Percentiles rank a stretch among this genome's conserved stretches.
Evolutionary conservation across 1,284 basidiomycete genomes (phyloP).

Genomic region (Austroboletus niveus): DNA sequence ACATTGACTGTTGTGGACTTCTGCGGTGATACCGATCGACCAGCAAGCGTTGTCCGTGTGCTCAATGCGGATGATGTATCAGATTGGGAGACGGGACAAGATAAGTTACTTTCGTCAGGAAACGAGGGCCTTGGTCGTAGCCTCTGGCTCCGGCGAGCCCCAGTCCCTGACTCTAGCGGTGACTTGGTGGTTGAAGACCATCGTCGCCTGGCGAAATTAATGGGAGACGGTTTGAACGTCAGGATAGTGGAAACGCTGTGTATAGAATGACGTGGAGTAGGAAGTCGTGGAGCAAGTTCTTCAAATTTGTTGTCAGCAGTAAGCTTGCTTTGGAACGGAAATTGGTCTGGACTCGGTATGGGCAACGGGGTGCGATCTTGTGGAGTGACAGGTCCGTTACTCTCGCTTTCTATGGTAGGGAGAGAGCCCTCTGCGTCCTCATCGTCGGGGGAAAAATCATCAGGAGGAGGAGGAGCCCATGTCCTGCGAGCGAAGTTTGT

Average conservation of each 20-base stretch:
- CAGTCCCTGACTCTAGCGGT: slow-evolving; percentile 30
- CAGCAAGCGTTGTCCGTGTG: slow-evolving; percentile 32
- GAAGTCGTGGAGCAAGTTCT: slow-evolving; percentile 23
- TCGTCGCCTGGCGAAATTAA: slow-evolving; percentile 51
- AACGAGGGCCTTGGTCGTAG: slow-evolving; percentile 32
- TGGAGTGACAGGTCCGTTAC: slow-evolving; percentile 49
- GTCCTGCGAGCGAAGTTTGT: slow-evolving; percentile 37
- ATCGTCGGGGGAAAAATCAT: slow-evolving; percentile 34
- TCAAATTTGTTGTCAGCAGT: slow-evolving; percentile 20
- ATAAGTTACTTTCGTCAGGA: slow-evolving; percentile 35
- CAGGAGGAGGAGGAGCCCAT: slow-evolving; percentile 31
- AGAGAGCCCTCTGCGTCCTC: slow-evolving; percentile 39
- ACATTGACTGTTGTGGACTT: slow-evolving; percentile 24
- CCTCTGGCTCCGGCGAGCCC: slow-evolving; percentile 34
- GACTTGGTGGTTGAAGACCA: slow-evolving; percentile 43
- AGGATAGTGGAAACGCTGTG: slow-evolving; percentile 29
- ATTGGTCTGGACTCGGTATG: slow-evolving; percentile 31
- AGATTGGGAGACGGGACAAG: slow-evolving; percentile 26
- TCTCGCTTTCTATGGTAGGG: slow-evolving; percentile 45
- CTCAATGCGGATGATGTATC: slow-evolving; percentile 31
- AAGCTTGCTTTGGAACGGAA: slow-evolving; percentile 23
- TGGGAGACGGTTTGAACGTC: slow-evolving; percentile 50
- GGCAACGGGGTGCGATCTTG: slow-evolving; percentile 39
- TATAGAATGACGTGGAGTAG: slow-evolving; percentile 21
- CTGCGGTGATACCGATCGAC: slow-evolving; percentile 36